Percentiles rank a stretch among this genome's conserved stretches.
Evolutionary conservation across 1,284 basidiomycete species (phyloP).

Genomic region (Ustilago xerochloae): DNA sequence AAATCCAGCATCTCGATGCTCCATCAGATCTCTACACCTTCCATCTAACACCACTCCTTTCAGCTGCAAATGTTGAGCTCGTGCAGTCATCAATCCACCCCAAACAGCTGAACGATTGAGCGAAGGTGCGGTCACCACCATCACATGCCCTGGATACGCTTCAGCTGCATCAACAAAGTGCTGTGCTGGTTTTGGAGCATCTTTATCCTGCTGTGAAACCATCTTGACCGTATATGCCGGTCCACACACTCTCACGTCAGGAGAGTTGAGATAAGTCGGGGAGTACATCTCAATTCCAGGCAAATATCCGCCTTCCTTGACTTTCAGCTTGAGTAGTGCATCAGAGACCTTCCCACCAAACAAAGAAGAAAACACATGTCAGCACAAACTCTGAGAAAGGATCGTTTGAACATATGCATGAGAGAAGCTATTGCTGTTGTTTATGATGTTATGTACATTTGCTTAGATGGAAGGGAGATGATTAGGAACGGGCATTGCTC

Average conservation of each 20-base stretch:
- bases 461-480: not conserved
- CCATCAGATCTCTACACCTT: slow-evolving; percentile 82
- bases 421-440: not conserved
- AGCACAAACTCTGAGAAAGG: not conserved
- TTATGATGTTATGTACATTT: not conserved
- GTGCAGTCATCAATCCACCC: slow-evolving; percentile 90
- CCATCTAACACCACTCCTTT: slow-evolving; percentile 82
- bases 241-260: slow-evolving; percentile 70
- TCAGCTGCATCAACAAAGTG: slow-evolving; percentile 89
- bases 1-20: slow-evolving; percentile 78
- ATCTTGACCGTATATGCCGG: slow-evolving; percentile 92
- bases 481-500: slow-evolving; percentile 38
- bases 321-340: slow-evolving; percentile 84
- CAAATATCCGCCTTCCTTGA: slow-evolving; percentile 81
- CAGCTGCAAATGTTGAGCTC: slow-evolving; percentile 78
- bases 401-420: not conserved
- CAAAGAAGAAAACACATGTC: slow-evolving; percentile 5
- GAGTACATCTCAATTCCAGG: slow-evolving; percentile 80
- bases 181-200: slow-evolving; percentile 76
- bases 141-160: slow-evolving; percentile 72
- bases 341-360: slow-evolving; percentile 78
- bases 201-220: slow-evolving; percentile 76
- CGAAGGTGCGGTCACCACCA: slow-evolving; percentile 82
- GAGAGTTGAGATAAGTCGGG: slow-evolving; percentile 62
- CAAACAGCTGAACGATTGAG: slow-evolving; percentile 86